Base-by-base conservation (phyloP, 345 rosid genomes). In the Populus simonii region DNA sequence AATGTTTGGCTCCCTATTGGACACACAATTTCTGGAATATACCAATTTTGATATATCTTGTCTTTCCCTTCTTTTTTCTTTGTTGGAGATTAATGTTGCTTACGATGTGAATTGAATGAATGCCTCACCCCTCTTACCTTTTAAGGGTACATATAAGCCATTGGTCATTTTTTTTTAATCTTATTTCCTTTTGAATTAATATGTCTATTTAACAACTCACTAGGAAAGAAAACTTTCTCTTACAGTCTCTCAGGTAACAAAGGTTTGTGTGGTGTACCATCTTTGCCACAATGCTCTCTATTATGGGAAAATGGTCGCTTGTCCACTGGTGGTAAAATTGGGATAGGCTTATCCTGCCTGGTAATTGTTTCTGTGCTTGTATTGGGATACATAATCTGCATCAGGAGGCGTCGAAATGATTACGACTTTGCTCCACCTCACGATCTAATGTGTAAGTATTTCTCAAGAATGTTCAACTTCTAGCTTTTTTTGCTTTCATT, bases 401-500 rank as follows among this genome's bases (percentile, higher is more conserved):
- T 91, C 82, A 86, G 88, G 84, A 85, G 92, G 79, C 85, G 89
- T 67, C 86, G 89, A 80, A 81, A 90, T 83, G 97, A 94, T 76
- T 96, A 96, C 71, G 97, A 91, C 85, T 96, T 96, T 80, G 95
- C 94, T 74, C 93, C 95, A 68, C 84, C 97, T n/a, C 96, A 88
- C n/a, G 99, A 94, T 79, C 79, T 96, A 81, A 86, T 85, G 79
- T 88, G 99, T 91, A 83, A 96, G 98, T 90, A 41, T 71, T 20
- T 57, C 55, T 66, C 51, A 67, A 41, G 75, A 43, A 65, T 18
- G 38, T 55, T 35, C 78, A 74, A 17, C 43, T 63, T 7, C 20
- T 25, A 31, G 31, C 57, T 67, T 67, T 51, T 49, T 27, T 11
- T 33, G 7, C 39, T 7, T 31, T 0, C 39, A 4, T 36, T 9